Base-by-base conservation (phyloP, 495 filamentous ascomycete genomes). In the Lindgomyces ingoldianus region DNA sequence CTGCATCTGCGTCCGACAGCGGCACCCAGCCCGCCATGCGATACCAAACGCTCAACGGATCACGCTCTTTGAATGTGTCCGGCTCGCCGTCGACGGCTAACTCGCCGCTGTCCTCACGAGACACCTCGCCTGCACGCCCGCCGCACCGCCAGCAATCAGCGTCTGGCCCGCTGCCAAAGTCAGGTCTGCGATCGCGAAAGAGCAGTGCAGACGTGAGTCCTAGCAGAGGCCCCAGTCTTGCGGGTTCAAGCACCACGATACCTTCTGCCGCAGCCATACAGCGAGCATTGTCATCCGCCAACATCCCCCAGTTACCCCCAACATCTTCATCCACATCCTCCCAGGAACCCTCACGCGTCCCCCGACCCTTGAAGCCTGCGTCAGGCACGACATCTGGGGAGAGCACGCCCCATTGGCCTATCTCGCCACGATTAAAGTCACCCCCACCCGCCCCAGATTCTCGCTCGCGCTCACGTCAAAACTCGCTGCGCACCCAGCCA, bases 151-250 rank as follows among this genome's bases (percentile, higher is more conserved):
- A 60, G 24, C 29, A 39, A 0, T 54, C 44, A 24, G 18, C 54
- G 22, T 29, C 64, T 29, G 57, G 60, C 39, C n/a, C 60, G 22
- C 42, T 55, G n/a, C 29, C 69, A 22, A 65, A 71, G 69, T 39
- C 64, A 24, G 62, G 60, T 56, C 58, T 81, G 50, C 79, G 83
- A 63, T 87, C 89, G 52, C 84, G 88, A 68, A 91, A 90, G 76
- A 87, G 85, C 73, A 80, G 81, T 58, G 83, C 87, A 61, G 90
- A 93, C 56, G 76, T 80, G 39, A 91, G 87, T 67, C 90, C 90
- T 1, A 79, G 78, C 57, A 82, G 89, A 69, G 75, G 77, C 19
- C 71, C 78, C 61, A 81, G 76, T 71, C 77, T 72, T 39, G 68
- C 75, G 2, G 73, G 68, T 69, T 50, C 79, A 46, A 75, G 74